Conservation (phyloP, 257 asterid species). For the Nicotiana undulata region DNA sequence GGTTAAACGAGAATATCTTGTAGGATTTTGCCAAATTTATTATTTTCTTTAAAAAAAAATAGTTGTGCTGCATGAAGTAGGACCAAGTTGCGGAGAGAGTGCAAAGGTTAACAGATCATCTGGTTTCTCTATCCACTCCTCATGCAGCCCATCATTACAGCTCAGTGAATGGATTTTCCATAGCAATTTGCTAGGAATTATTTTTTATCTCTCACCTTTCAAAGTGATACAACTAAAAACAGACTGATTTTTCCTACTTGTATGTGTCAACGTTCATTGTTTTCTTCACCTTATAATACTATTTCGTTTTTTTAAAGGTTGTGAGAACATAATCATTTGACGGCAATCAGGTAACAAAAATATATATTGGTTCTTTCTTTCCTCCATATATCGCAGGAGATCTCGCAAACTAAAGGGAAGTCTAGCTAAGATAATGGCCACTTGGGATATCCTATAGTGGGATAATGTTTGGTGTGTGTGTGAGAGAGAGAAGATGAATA, state of each 20-base stretch:
- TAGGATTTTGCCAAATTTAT: slow-evolving; percentile 5
- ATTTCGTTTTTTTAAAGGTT: neutral
- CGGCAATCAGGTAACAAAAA: neutral
- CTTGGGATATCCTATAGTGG: no score
- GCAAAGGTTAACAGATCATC: neutral
- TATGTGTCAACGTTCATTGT: slow-evolving; percentile 1
- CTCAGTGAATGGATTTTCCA: slow-evolving; percentile 22
- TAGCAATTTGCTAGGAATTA: slow-evolving; percentile 2
- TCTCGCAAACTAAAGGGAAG: no score
- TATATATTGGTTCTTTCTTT: neutral
- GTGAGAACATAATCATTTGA: neutral
- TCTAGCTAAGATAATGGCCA: no score
- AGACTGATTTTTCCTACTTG: neutral
- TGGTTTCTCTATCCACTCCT: slow-evolving; percentile 12
- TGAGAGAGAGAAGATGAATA: no score
- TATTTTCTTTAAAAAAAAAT: neutral
- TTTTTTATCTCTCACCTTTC: no score
- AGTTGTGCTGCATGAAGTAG: slow-evolving; percentile 4
- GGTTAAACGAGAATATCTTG: slow-evolving; percentile 1
- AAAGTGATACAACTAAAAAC: no score
- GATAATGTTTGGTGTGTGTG: no score
- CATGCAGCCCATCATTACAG: slow-evolving; percentile 33
- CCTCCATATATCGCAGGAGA: no score
- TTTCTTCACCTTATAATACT: neutral
- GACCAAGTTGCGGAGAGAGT: no score